A percentile compares a stretch with the other conserved stretches of the same genome.
phyloP scores from a whole-genome alignment of 1,284 basidiomycete genomes.

The Pisolithus thermaeus region DNA sequence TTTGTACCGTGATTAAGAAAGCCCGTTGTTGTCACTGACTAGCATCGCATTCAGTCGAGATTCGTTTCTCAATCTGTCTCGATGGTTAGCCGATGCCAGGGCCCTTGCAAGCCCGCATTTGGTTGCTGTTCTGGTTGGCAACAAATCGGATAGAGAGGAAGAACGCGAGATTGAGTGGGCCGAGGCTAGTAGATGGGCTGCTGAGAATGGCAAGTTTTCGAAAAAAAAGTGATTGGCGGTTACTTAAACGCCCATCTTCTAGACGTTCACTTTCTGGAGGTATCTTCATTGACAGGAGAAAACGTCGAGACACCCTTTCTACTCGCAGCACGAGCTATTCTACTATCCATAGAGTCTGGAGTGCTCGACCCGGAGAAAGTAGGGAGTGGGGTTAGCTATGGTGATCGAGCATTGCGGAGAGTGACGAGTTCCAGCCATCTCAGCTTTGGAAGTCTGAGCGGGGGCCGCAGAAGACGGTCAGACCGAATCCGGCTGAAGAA shows the following conservation, averaged over 20 bases:
- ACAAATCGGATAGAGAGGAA: slow-evolving; percentile 92
- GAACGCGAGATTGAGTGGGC: slow-evolving; percentile 92
- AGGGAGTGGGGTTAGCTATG: slow-evolving; percentile 93
- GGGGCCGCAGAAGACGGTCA: slow-evolving; percentile 49
- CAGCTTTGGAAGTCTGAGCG: slow-evolving; percentile 74
- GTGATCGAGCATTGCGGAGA: slow-evolving; percentile 84
- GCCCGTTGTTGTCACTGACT: slow-evolving; percentile 14
- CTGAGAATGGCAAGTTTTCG: slow-evolving; percentile 69
- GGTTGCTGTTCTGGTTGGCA: slow-evolving; percentile 89
- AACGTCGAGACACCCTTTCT: slow-evolving; percentile 94
- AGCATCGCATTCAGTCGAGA: slow-evolving; percentile 49
- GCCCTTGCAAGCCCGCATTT: slow-evolving; percentile 86
- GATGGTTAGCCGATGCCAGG: slow-evolving; percentile 90
- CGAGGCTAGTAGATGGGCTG: slow-evolving; percentile 92
- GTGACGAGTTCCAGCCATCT: slow-evolving; percentile 80
- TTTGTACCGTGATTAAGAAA: slow-evolving; percentile 32
- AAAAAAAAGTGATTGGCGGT: neutral
- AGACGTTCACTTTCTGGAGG: slow-evolving; percentile 92
- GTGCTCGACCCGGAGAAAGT: slow-evolving; percentile 88
- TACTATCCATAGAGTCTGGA: slow-evolving; percentile 92
- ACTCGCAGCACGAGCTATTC: slow-evolving; percentile 83
- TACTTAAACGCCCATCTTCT: slow-evolving; percentile 5
- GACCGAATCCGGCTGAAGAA: slow-evolving; percentile 55
- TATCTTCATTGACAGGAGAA: slow-evolving; percentile 87
- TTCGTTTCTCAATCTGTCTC: slow-evolving; percentile 75